phyloP scores from a whole-genome alignment of 1,284 basidiomycete species.

The Pholiota adiposa region DNA sequence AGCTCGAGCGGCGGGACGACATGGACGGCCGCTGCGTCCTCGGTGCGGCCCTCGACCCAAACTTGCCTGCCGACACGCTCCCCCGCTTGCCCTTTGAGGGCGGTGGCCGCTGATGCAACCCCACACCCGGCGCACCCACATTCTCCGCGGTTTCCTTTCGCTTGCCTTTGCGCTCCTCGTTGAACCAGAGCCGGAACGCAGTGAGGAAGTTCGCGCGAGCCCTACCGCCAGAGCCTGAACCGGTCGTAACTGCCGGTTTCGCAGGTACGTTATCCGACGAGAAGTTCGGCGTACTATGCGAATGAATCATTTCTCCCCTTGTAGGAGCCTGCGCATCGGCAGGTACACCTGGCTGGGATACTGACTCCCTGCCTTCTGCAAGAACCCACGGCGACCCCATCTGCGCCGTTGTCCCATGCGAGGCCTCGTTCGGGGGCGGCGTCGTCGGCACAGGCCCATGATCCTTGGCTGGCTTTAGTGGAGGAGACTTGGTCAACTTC shows the following conservation, averaged over 20 bases:
- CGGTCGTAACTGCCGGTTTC: constrained; percentile 9
- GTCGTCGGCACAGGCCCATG: constrained; percentile 49
- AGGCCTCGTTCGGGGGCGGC: constrained; percentile 49
- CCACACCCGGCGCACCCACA: not conserved
- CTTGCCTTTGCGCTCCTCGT: constrained; percentile 80
- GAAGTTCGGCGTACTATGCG: constrained; percentile 60
- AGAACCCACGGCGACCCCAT: constrained; percentile 77
- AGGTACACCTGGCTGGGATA: constrained; percentile 29
- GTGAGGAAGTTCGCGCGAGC: constrained; percentile 74
- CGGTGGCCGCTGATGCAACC: constrained; percentile 3
- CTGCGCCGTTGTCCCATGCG: constrained; percentile 40
- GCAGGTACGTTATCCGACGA: constrained; percentile 30
- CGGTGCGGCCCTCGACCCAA: constrained; percentile 41
- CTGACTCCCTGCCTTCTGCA: constrained; percentile 46
- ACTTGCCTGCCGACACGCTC: constrained; percentile 30
- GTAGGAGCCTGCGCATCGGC: constrained; percentile 47
- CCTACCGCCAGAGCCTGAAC: constrained; percentile 35
- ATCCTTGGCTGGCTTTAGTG: constrained; percentile 58
- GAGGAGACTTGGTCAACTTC: constrained; percentile 72
- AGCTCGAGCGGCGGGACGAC: constrained; percentile 79
- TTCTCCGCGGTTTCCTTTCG: constrained; percentile 50
- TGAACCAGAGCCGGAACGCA: constrained; percentile 79
- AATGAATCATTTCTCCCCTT: constrained; percentile 48
- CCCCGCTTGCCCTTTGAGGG: constrained; percentile 15
- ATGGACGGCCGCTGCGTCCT: constrained; percentile 65